phyloP scores from a whole-genome alignment of 257 asterid genomes.

The Fraxinus quadrangulata region DNA sequence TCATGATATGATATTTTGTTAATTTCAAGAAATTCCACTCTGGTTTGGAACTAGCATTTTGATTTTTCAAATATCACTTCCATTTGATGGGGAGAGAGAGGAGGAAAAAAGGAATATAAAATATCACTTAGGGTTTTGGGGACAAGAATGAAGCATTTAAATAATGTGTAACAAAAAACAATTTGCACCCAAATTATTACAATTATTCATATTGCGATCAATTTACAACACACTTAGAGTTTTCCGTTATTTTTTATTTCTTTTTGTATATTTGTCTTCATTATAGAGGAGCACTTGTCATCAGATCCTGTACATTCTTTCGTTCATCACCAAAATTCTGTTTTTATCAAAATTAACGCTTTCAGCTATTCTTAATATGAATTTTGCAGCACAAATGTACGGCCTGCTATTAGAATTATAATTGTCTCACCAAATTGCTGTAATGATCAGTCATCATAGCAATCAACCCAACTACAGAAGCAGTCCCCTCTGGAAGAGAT shows the following conservation, averaged over 20 bases:
- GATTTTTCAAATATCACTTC: conserved; percentile 12
- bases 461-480: conserved; percentile 83
- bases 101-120: not conserved
- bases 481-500: conserved; percentile 95
- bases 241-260: not conserved
- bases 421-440: conserved; percentile 75
- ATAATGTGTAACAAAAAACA: not conserved
- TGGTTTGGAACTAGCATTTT: conserved; percentile 10
- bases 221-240: not conserved
- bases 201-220: not conserved
- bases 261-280: not conserved
- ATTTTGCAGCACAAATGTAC: conserved; percentile 21
- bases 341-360: conserved; percentile 3
- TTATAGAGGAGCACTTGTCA: not conserved
- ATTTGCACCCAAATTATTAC: conserved; percentile 21
- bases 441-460: conserved; percentile 99
- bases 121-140: not conserved
- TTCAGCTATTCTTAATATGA: conserved; percentile 15
- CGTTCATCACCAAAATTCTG: not conserved
- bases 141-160: conserved; percentile 8
- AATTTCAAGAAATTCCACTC: not conserved
- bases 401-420: conserved; percentile 19
- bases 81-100: conserved; percentile 8
- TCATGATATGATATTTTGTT: not conserved
- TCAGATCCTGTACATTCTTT: not conserved